A percentile compares a stretch with the other conserved stretches of the same genome.
phyloP scores from a whole-genome alignment of 208 protist genomes.

The Crithidia mellificae region DNA sequence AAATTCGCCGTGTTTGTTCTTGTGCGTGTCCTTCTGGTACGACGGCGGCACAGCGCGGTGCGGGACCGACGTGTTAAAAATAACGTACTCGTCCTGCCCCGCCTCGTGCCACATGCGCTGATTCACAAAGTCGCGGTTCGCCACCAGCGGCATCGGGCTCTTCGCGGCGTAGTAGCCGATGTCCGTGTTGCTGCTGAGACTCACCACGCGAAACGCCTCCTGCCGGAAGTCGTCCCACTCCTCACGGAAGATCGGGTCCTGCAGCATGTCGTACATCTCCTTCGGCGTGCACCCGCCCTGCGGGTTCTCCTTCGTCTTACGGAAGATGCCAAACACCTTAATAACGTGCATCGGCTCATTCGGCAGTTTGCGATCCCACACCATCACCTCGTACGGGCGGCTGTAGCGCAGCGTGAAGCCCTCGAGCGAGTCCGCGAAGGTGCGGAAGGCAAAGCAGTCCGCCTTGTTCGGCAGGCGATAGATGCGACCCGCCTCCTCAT shows the following conservation, averaged over 20 bases:
- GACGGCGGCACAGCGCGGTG: constrained; percentile 51
- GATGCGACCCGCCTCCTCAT: constrained; percentile 40
- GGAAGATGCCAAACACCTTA: constrained; percentile 82
- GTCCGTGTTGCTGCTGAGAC: constrained; percentile 74
- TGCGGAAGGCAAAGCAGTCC: constrained; percentile 71
- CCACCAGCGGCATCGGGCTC: constrained; percentile 67
- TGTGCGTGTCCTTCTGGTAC: constrained; percentile 49
- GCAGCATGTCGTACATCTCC: constrained; percentile 82
- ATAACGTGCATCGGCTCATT: constrained; percentile 79
- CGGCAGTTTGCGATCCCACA: constrained; percentile 73
- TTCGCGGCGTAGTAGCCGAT: constrained; percentile 91
- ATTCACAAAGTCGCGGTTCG: constrained; percentile 90
- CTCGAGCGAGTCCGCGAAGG: constrained; percentile 76
- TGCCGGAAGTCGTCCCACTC: constrained; percentile 76
- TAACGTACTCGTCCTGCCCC: constrained; percentile 75
- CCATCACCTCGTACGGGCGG: constrained; percentile 46
- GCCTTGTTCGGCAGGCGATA: constrained; percentile 63
- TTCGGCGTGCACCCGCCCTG: constrained; percentile 32
- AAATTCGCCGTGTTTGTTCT: constrained; percentile 52
- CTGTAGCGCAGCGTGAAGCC: constrained; percentile 68
- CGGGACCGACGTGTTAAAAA: constrained; percentile 90
- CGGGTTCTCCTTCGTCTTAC: constrained; percentile 33
- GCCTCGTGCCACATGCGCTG: constrained; percentile 86
- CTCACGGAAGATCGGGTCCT: constrained; percentile 81
- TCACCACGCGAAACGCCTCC: constrained; percentile 74